phyloP scores from a whole-genome alignment of 768 basidiomycete genomes.

The Suillus americanus region DNA sequence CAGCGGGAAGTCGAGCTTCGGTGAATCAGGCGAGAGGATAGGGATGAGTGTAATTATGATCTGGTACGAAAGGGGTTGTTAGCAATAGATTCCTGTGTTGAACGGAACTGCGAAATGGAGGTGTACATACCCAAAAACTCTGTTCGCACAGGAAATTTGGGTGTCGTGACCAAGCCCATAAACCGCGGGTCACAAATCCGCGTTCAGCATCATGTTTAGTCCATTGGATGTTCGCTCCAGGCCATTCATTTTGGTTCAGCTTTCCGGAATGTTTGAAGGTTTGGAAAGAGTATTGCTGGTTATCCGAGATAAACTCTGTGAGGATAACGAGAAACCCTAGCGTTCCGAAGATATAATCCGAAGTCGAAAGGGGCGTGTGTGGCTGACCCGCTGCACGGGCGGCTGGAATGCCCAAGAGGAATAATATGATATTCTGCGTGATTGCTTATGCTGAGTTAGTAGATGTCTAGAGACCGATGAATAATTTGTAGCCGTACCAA shows the following conservation, averaged over 20 bases:
- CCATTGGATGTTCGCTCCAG: conserved; percentile 64
- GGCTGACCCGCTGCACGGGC: conserved; percentile 55
- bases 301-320: conserved; percentile 84
- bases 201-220: conserved; percentile 65
- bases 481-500: conserved; percentile 44
- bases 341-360: conserved; percentile 63
- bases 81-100: conserved; percentile 8
- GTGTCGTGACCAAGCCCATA: conserved; percentile 88
- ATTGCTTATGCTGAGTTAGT: conserved; percentile 41
- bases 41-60: conserved; percentile 70
- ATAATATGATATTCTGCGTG: conserved; percentile 79
- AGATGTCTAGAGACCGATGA: neutral
- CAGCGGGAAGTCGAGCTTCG: conserved; percentile 22
- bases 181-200: conserved; percentile 81
- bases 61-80: conserved; percentile 32
- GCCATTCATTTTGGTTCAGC: conserved; percentile 51
- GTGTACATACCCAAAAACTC: conserved; percentile 67
- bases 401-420: conserved; percentile 65
- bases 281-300: conserved; percentile 87
- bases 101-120: neutral
- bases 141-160: conserved; percentile 95
- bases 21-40: conserved; percentile 43
- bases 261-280: conserved; percentile 62
- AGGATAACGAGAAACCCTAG: conserved; percentile 59
- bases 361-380: conserved; percentile 47